phyloP scores from a whole-genome alignment of 768 basidiomycete species.

The Mycena filopes region DNA sequence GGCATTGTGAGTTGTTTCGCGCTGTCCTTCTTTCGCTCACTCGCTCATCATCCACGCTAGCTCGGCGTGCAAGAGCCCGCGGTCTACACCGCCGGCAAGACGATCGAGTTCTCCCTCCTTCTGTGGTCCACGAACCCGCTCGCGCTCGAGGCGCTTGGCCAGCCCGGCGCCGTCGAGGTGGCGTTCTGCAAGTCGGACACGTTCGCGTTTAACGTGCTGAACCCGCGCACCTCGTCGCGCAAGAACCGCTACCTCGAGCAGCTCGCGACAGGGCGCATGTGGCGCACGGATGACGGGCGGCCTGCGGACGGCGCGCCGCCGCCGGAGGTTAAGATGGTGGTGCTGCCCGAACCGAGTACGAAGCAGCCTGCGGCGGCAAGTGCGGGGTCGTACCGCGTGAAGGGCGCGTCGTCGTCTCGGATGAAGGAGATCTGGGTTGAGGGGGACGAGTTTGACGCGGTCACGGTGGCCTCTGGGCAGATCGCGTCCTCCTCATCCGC shows the following conservation, averaged over 20 bases:
- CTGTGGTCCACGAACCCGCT: conserved; percentile 20
- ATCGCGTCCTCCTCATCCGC: too few relatives aligned
- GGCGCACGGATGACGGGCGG: conserved; percentile 24
- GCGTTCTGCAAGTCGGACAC: conserved; percentile 25
- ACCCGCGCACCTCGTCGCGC: conserved; percentile 16
- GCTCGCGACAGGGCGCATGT: conserved; percentile 22
- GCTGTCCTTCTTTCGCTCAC: background rate
- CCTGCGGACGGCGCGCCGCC: conserved; percentile 18
- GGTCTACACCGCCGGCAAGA: conserved; percentile 30
- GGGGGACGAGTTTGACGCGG: background rate
- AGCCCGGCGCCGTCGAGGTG: conserved; percentile 28
- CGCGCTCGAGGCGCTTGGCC: conserved; percentile 29
- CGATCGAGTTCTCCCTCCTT: conserved; percentile 27
- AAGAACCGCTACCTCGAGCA: conserved; percentile 10
- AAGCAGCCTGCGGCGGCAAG: background rate
- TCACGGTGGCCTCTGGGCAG: too few relatives aligned
- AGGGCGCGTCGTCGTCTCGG: conserved; percentile 11
- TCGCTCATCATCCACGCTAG: background rate
- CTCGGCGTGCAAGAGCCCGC: conserved; percentile 27
- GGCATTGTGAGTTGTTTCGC: conserved; percentile 17
- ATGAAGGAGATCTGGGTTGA: conserved; percentile 11
- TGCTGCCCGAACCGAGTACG: background rate
- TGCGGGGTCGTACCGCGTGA: background rate
- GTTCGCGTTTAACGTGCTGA: conserved; percentile 19
- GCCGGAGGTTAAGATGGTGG: conserved; percentile 8